These are phyloP conservation scores for Boletus sensibilis DNA, from an alignment of 768 basidiomycete species.

Conservation along the genomic window DNA sequence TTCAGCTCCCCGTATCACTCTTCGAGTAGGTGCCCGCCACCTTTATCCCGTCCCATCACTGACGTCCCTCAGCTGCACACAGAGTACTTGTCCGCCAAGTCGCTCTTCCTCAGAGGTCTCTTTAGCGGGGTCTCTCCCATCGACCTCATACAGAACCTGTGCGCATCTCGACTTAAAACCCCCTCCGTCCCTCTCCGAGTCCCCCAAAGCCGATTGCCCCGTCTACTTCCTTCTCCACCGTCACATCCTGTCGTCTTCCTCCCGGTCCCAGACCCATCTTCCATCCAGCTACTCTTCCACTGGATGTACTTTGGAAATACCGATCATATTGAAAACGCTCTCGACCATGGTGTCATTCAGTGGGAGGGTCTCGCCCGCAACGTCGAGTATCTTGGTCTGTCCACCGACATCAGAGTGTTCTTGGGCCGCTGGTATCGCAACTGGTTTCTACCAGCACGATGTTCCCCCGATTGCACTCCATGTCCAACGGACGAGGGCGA, in stretches of 20 bases:
- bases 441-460: constrained; percentile 47
- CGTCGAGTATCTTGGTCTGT: constrained; percentile 83
- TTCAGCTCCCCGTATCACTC: constrained; percentile 53
- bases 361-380: constrained; percentile 91
- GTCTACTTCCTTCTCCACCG: constrained; percentile 59
- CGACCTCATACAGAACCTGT: constrained; percentile 49
- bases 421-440: constrained; percentile 72
- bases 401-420: constrained; percentile 72
- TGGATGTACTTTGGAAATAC: constrained; percentile 83
- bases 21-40: constrained; percentile 50
- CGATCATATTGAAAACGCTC: constrained; percentile 60
- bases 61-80: constrained; percentile 58
- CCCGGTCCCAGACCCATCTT: constrained; percentile 71
- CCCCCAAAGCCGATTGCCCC: constrained; percentile 58
- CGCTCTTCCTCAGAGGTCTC: constrained; percentile 65
- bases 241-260: constrained; percentile 70
- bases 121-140: constrained; percentile 66
- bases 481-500: constrained; percentile 36
- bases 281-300: constrained; percentile 69
- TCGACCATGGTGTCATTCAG: constrained; percentile 60
- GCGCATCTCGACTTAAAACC: constrained; percentile 15
- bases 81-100: constrained; percentile 82
- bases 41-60: constrained; percentile 6
- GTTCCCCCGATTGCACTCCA: constrained; percentile 24
- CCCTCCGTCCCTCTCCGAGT: constrained; percentile 32